phyloP scores from a whole-genome alignment of 2,329 filamentous ascomycete species.

The Monosporascus cannonballus region DNA sequence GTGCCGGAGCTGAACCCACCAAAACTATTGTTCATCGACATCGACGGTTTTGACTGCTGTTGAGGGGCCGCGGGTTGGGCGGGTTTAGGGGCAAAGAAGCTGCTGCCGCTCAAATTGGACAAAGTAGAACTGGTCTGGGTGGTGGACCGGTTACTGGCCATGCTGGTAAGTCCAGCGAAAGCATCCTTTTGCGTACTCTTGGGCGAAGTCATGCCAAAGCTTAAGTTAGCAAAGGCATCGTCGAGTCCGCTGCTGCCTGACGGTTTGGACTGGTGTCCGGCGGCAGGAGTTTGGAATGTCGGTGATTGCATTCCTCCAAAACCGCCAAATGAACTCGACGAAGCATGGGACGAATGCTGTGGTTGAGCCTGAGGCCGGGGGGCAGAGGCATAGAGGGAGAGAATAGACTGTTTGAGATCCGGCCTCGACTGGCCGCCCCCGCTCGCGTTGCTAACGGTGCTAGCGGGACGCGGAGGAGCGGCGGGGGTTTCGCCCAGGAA shows the following conservation, averaged over 20 bases:
- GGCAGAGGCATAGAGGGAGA: conserved; percentile 85
- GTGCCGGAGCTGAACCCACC: conserved; percentile 50
- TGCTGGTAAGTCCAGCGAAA: conserved; percentile 28
- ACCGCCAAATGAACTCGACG: conserved; percentile 60
- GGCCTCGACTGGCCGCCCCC: conserved; percentile 67
- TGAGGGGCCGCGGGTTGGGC: conserved; percentile 47
- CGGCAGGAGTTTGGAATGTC: conserved; percentile 45
- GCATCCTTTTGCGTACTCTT: conserved; percentile 31
- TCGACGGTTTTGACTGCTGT: conserved; percentile 41
- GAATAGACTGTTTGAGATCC: conserved; percentile 93
- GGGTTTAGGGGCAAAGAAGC: conserved; percentile 77
- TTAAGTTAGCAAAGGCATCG: conserved; percentile 73
- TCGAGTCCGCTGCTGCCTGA: conserved; percentile 58
- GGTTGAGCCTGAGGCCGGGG: conserved; percentile 65
- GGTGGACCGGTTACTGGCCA: conserved; percentile 31
- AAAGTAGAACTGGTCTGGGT: conserved; percentile 39
- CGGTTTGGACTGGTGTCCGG: conserved; percentile 42
- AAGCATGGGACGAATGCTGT: conserved; percentile 47
- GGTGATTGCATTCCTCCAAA: conserved; percentile 65
- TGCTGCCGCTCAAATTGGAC: conserved; percentile 55
- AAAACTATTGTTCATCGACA: conserved; percentile 53
- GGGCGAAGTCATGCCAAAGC: conserved; percentile 46
- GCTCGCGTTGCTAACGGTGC: conserved; percentile 62
- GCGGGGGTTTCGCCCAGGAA: conserved; percentile 73
- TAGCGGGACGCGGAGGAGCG: conserved; percentile 73